Evolutionary conservation across 306 rosid genomes (phyloP), one percentile per base, ranked within the genome.

Genomic region (Fagus crenata): DNA sequence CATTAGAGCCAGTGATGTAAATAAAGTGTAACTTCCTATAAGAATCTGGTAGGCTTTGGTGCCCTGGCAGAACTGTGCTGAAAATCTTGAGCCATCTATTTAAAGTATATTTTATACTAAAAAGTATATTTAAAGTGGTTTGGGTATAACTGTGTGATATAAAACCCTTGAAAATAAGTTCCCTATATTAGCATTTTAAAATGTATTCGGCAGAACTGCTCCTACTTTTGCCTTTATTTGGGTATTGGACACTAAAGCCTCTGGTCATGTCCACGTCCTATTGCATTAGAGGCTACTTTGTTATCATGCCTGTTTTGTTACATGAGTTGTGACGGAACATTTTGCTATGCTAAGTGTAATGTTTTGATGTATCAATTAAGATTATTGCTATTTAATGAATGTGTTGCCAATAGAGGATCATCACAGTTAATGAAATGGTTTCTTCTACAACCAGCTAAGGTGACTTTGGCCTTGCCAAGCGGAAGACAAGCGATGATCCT

Each of bases 381-480:
- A 46, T 46, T 46, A 46, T 46, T 41, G 13, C 11, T 32, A 59
- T 31, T n/a, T 12, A 42, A 31, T 36, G 41, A 67, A 56, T 49
- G 42, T 59, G 53, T 46, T 78, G 55, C 9, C 64, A 39, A 15
- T 11, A 60, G 8, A 59, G 41, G 72, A 54, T 17, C 13, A 33
- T 35, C 60, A 41, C 3, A 77, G 77, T 74, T 64, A 67, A 82
- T 46, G 22, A 49, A 75, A 43, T 75, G 80, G 32, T 74, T 54
- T 37, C 35, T 53, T 83, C 37, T 63, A 43, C 61, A 73, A 81
- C 81, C 85, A 46, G 51, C 51, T 14, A 9, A 46, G 4, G 14
- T 46, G 51, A 0, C 77, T 93, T 93, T 85, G 98, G 98, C 72
- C 87, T 91, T 49, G 98, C 97, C 12, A 93, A 85, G 82, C 89